These are phyloP conservation scores for Ganoderma multipileum DNA, from an alignment of 1,284 basidiomycete species.

Conservation along the genomic window DNA sequence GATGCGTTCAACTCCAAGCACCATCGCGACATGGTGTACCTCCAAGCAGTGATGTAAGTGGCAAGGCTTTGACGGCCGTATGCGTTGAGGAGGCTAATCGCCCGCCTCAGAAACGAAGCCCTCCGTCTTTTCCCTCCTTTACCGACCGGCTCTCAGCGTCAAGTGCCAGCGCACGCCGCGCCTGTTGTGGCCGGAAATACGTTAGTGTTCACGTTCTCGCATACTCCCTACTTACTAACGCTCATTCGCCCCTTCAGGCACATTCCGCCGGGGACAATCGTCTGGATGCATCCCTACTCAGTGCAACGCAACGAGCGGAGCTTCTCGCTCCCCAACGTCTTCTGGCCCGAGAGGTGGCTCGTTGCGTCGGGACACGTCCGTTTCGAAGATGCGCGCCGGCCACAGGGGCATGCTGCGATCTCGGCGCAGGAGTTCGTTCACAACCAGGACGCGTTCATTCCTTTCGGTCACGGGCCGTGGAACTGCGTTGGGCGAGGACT, in stretches of 20 bases:
- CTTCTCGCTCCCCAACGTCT: constrained; percentile 9
- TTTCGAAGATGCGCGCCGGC: not conserved
- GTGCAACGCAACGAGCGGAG: constrained; percentile 10
- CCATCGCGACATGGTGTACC: constrained; percentile 37
- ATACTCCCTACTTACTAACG: too few species aligned
- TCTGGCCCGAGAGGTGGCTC: constrained; percentile 23
- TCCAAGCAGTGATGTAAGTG: constrained; percentile 40
- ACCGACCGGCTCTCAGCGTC: constrained; percentile 57
- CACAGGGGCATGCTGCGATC: not conserved
- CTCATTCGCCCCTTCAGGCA: not conserved
- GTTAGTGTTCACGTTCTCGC: not conserved
- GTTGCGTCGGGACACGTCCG: not conserved
- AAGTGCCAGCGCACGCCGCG: constrained; percentile 28
- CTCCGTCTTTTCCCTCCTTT: constrained; percentile 61
- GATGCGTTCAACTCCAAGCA: constrained; percentile 29
- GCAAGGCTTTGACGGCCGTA: not conserved
- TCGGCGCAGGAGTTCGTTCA: constrained; percentile 21
- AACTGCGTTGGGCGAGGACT: constrained; percentile 41
- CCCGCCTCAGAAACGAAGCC: constrained; percentile 61
- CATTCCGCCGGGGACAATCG: constrained; percentile 6
- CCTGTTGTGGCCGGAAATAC: not conserved
- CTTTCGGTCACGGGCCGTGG: constrained; percentile 38
- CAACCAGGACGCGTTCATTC: constrained; percentile 34
- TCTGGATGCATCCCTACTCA: constrained; percentile 1
- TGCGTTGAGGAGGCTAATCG: not conserved